Evolutionary conservation across 805 yeast species (phyloP).

Genomic region (Pichia californica): DNA sequence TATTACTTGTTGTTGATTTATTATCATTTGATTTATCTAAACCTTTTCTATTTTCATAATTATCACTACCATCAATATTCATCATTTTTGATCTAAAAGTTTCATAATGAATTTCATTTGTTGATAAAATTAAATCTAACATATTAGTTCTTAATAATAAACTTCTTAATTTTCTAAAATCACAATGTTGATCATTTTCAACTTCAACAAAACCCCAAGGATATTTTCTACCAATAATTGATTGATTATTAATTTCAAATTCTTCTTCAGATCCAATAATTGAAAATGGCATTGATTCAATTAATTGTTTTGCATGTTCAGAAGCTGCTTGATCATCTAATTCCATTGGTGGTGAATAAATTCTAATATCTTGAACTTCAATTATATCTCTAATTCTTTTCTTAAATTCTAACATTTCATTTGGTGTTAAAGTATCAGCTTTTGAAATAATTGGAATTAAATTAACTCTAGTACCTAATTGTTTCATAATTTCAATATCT

Average conservation of each 20-base stretch:
- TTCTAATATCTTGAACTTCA: slow-evolving; percentile 75
- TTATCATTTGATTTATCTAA: slow-evolving; percentile 32
- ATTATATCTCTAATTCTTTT: slow-evolving; percentile 74
- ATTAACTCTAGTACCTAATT: slow-evolving; percentile 71
- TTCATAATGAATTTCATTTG: slow-evolving; percentile 78
- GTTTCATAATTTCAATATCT: slow-evolving; percentile 85
- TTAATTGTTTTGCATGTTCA: slow-evolving; percentile 73
- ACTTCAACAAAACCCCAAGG: slow-evolving; percentile 91
- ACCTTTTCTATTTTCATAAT: slow-evolving; percentile 12
- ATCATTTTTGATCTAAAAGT: slow-evolving; percentile 68
- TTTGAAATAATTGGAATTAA: slow-evolving; percentile 86
- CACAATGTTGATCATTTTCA: slow-evolving; percentile 81
- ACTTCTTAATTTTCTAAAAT: slow-evolving; percentile 74
- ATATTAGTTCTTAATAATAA: slow-evolving; percentile 75
- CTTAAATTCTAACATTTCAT: slow-evolving; percentile 64
- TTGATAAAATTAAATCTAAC: slow-evolving; percentile 73
- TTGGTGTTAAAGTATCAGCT: slow-evolving; percentile 74
- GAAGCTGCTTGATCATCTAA: slow-evolving; percentile 67
- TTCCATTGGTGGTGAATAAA: slow-evolving; percentile 80
- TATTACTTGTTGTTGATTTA: slow-evolving; percentile 46
- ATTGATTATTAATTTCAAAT: slow-evolving; percentile 56
- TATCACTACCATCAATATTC: slow-evolving; percentile 33
- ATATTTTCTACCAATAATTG: slow-evolving; percentile 73
- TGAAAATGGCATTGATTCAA: slow-evolving; percentile 84
- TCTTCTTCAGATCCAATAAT: slow-evolving; percentile 72